Evolutionary conservation across 2,329 filamentous ascomycete genomes (phyloP), one percentile per base, ranked within the genome.

Genomic region (Paecilomyces dactylethromorphus): DNA sequence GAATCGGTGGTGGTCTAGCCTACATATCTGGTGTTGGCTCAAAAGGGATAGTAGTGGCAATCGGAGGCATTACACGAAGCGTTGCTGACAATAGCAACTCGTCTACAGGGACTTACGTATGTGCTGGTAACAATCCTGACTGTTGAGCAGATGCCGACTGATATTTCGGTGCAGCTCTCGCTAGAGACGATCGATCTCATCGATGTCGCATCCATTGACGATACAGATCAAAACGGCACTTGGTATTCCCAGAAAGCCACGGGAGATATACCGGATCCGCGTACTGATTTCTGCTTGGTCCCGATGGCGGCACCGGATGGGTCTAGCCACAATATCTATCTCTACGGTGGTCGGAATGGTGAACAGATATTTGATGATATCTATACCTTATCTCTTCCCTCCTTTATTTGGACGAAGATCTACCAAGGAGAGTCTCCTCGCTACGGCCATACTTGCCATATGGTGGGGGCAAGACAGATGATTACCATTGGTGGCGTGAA

Each of bases 321-420:
- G 53, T 79, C 77, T 1, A 78, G 74, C 57, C 74, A 80, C 56
- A 81, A 81, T 56, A 78, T 83, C 49, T 77, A 79, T 55, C 70
- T 83, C 54, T 82, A 82, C 58, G 81, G 81, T 18, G 81, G 81
- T 7, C 71, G 69, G 31, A 69, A 78, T 58, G 74, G 67, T 13
- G 63, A 69, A 11, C 59, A 67, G 10, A 62, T 62, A 18, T 72
- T 68, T 26, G 80, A 82, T 56, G 78, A 81, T 45, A 66, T 79
- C 7, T 79, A 76, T 56, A 71, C 79, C 7, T 69, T 82, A 1
- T 78, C 76, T 0, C 55, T 81, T 1, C 79, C 78, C 0, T 76
- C 78, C 0, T 81, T 80, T 60, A 74, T 62, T 3, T 81, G 79
- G 79, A 71, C 72, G 8, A 71, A 73, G 49, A 64, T 77, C 8